phyloP scores from a whole-genome alignment of 2,329 filamentous ascomycete species.

The Sporothrix curviconia region DNA sequence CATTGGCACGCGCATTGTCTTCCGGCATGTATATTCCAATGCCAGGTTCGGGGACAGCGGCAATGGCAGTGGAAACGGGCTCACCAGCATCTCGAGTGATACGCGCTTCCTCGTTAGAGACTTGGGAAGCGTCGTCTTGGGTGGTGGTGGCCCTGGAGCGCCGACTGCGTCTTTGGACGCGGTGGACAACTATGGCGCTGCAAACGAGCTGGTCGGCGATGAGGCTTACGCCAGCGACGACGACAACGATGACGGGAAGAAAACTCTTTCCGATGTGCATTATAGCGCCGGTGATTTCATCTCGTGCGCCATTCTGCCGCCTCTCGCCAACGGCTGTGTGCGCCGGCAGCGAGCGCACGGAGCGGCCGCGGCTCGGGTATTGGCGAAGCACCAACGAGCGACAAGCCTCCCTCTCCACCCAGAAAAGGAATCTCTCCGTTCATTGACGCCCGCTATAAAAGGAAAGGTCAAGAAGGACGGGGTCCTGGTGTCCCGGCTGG shows the following conservation, averaged over 20 bases:
- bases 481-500: slow-evolving; percentile 39
- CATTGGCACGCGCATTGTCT: slow-evolving; percentile 78
- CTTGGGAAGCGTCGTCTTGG: slow-evolving; percentile 74
- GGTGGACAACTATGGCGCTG: slow-evolving; percentile 30
- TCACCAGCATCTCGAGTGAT: slow-evolving; percentile 23
- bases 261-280: slow-evolving; percentile 67
- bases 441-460: neutral
- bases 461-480: neutral
- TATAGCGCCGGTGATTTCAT: slow-evolving; percentile 90
- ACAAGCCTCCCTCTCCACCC: slow-evolving; percentile 1
- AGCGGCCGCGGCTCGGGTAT: slow-evolving; percentile 36
- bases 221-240: slow-evolving; percentile 21
- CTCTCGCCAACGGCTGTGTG: slow-evolving; percentile 60
- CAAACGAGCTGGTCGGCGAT: slow-evolving; percentile 20
- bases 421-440: slow-evolving; percentile 23
- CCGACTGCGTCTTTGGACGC: slow-evolving; percentile 24
- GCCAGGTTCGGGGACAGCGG: slow-evolving; percentile 33
- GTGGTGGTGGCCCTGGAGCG: slow-evolving; percentile 44
- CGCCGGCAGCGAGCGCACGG: slow-evolving; percentile 49
- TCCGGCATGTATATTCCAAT: slow-evolving; percentile 80
- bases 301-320: slow-evolving; percentile 72
- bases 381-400: slow-evolving; percentile 28
- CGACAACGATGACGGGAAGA: slow-evolving; percentile 54
- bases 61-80: slow-evolving; percentile 21
- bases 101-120: slow-evolving; percentile 69